These are phyloP conservation scores for Ophiostoma sp. DNA, from an alignment of 2,329 filamentous ascomycete species.

Conservation along the genomic window DNA sequence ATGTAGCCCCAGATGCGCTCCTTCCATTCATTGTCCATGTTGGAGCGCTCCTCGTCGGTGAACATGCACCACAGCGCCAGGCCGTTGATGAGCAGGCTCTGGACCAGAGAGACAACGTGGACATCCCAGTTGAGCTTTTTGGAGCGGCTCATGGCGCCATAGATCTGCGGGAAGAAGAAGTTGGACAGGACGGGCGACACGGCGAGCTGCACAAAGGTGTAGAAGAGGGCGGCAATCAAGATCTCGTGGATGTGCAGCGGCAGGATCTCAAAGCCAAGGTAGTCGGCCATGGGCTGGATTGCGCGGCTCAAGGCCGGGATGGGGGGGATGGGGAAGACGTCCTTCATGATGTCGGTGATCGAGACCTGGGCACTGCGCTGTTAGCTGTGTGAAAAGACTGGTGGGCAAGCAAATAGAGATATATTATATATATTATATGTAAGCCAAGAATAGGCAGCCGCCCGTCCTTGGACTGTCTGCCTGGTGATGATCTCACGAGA, in stretches of 20 bases:
- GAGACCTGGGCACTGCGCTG: background rate
- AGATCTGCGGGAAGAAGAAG: slow-evolving; percentile 57
- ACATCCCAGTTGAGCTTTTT: slow-evolving; percentile 79
- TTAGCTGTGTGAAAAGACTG: background rate
- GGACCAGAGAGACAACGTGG: slow-evolving; percentile 77
- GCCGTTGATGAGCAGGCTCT: slow-evolving; percentile 65
- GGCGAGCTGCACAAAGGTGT: slow-evolving; percentile 61
- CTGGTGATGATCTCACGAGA: background rate
- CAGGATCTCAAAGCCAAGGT: slow-evolving; percentile 58
- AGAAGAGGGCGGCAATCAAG: slow-evolving; percentile 58
- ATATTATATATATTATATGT: background rate
- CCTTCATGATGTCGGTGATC: slow-evolving; percentile 53
- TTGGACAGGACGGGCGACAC: slow-evolving; percentile 63
- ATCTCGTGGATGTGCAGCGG: slow-evolving; percentile 76
- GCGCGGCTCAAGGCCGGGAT: slow-evolving; percentile 53
- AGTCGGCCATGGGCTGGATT: slow-evolving; percentile 60
- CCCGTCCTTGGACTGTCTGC: background rate
- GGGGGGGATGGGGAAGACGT: slow-evolving; percentile 63
- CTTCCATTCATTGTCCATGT: slow-evolving; percentile 54
- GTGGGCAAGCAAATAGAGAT: background rate
- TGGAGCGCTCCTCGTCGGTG: slow-evolving; percentile 59
- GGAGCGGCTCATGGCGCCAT: slow-evolving; percentile 54
- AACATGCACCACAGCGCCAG: slow-evolving; percentile 71
- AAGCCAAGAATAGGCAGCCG: background rate
- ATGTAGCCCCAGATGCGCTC: slow-evolving; percentile 75